Percentiles rank a stretch among this genome's conserved stretches.
These are phyloP conservation scores for Wickerhamiella slavikovae DNA, from an alignment of 805 yeast species.

Conservation along the genomic window DNA sequence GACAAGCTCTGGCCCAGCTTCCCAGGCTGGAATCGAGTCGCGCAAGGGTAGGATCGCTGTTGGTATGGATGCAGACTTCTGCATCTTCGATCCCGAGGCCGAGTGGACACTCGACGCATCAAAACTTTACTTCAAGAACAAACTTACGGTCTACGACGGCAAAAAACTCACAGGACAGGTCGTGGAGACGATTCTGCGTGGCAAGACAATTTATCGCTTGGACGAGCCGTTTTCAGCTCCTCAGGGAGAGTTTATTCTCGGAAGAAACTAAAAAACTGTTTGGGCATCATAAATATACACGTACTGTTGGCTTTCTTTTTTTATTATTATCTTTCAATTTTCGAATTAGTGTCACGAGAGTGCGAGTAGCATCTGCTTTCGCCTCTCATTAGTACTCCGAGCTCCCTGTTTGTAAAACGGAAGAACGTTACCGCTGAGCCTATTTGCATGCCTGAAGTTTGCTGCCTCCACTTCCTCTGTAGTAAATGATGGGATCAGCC, in stretches of 20 bases:
- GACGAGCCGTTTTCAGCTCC: constrained; percentile 8
- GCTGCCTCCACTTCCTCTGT: constrained; percentile 10
- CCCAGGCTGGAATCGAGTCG: constrained; percentile 58
- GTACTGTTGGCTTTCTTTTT: not conserved
- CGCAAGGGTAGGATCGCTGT: constrained; percentile 49
- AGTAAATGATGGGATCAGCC: constrained; percentile 4
- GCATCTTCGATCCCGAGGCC: constrained; percentile 50
- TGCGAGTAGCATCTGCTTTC: constrained; percentile 9
- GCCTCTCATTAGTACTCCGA: constrained; percentile 10
- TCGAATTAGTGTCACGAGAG: not conserved
- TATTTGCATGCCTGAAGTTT: constrained; percentile 10
- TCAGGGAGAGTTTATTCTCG: constrained; percentile 8
- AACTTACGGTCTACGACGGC: constrained; percentile 74
- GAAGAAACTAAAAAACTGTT: constrained; percentile 2
- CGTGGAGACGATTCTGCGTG: constrained; percentile 61
- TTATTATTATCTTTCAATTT: not conserved
- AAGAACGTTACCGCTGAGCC: constrained; percentile 10
- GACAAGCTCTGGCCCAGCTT: constrained; percentile 71
- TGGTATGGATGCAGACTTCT: constrained; percentile 80
- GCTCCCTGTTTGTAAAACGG: constrained; percentile 6
- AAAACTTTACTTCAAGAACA: constrained; percentile 48
- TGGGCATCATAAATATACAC: not conserved
- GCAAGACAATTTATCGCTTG: constrained; percentile 36
- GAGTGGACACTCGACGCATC: constrained; percentile 23
- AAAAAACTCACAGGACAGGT: constrained; percentile 49